A percentile compares a stretch with the other conserved stretches of the same genome.
phyloP scores from a whole-genome alignment of 371 early-diverging fungal genomes.

The Rhizopus arrhizus region DNA sequence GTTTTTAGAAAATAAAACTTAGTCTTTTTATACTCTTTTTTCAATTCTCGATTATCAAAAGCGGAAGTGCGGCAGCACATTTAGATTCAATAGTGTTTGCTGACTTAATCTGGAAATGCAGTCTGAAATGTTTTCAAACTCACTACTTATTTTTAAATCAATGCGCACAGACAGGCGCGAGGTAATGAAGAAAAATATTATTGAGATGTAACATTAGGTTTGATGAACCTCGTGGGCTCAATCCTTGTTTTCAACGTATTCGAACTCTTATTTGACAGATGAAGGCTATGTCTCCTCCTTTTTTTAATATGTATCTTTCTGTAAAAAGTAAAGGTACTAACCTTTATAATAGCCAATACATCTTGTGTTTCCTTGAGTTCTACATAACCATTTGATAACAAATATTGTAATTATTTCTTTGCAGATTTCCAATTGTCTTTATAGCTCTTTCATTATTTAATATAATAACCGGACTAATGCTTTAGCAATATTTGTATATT shows the following conservation, averaged over 20 bases:
- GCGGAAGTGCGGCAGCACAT: neutral
- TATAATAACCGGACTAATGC: no score
- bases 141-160: neutral
- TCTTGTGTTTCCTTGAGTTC: no score
- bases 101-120: slow-evolving; percentile 3
- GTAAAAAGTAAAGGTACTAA: neutral
- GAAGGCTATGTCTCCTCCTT: neutral
- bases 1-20: no score
- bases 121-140: no score
- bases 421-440: no score
- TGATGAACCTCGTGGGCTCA: slow-evolving; percentile 5
- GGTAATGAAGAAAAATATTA: neutral
- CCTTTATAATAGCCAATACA: no score
- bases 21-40: neutral
- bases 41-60: neutral
- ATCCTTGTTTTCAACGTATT: neutral
- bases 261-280: neutral
- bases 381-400: no score
- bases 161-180: slow-evolving; percentile 4
- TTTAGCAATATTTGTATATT: no score
- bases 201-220: slow-evolving; percentile 4
- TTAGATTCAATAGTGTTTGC: slow-evolving; percentile 1
- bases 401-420: no score
- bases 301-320: neutral
- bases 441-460: no score